Evolutionary conservation across 2,329 filamentous ascomycete genomes (phyloP).

Genomic region (Cytospora piceicola): DNA sequence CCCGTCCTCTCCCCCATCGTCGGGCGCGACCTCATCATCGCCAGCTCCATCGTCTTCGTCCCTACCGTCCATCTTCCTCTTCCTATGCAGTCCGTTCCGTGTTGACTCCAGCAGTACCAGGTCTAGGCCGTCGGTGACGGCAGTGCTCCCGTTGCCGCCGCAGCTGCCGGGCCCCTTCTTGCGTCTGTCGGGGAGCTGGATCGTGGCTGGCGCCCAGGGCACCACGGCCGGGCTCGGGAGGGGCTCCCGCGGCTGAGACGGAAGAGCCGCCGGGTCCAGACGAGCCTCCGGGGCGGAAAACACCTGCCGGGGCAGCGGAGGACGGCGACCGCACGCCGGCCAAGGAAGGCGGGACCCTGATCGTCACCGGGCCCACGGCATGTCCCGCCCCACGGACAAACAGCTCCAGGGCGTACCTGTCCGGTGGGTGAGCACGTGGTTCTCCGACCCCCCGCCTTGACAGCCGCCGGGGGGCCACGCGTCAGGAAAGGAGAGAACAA

Average conservation of each 20-base stretch:
- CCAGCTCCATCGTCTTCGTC: background rate
- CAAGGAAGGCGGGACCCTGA: background rate
- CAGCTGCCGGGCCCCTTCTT: background rate
- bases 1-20: no score
- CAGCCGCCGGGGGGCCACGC: no score
- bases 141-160: no score
- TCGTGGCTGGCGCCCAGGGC: background rate
- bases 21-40: background rate
- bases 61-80: background rate
- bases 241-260: no score
- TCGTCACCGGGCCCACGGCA: constrained; percentile 1
- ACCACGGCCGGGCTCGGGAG: no score
- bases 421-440: no score
- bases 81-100: background rate
- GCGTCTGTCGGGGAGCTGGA: background rate
- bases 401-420: background rate
- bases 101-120: background rate
- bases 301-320: background rate
- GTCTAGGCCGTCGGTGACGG: background rate
- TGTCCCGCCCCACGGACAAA: background rate
- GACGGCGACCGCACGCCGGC: background rate
- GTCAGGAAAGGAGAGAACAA: no score
- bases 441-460: no score
- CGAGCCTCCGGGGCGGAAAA: background rate
- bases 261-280: background rate